Evolutionary conservation across 75 land plant genomes (phyloP).

Genomic region (Sequoia sempervirens): DNA sequence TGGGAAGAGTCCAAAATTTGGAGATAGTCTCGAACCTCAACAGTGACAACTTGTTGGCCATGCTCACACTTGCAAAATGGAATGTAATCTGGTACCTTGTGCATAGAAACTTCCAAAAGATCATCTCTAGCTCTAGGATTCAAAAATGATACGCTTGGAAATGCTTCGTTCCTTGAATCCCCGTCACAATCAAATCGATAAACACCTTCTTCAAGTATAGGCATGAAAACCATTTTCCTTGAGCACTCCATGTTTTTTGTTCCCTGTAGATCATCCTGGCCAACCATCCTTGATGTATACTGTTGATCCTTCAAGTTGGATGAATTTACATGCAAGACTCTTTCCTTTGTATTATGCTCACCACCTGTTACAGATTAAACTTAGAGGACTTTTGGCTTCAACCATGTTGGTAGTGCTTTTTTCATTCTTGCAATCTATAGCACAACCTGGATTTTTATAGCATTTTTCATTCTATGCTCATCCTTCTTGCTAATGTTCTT

Average conservation of each 20-base stretch:
- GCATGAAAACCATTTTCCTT: slow-evolving; percentile 61
- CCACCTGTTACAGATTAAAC: neutral
- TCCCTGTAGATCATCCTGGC: slow-evolving; percentile 6
- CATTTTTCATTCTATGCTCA: neutral
- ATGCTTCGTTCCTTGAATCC: slow-evolving; percentile 39
- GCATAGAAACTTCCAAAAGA: slow-evolving; percentile 17
- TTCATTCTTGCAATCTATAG: neutral
- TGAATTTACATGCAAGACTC: neutral
- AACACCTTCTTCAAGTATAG: slow-evolving; percentile 74
- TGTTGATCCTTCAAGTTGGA: neutral
- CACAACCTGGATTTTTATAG: neutral
- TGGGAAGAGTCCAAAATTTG: neutral
- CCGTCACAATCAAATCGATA: slow-evolving; percentile 77
- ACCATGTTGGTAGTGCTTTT: neutral
- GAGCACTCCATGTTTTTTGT: slow-evolving; percentile 12
- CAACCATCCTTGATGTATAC: slow-evolving; percentile 18
- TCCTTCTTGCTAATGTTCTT: neutral
- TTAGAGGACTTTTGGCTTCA: neutral
- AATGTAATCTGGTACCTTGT: slow-evolving; percentile 37
- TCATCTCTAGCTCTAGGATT: slow-evolving; percentile 54
- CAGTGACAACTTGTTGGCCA: slow-evolving; percentile 64
- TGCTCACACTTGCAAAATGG: slow-evolving; percentile 38
- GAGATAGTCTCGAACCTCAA: slow-evolving; percentile 42
- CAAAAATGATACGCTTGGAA: slow-evolving; percentile 69
- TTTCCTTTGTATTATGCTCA: neutral